These are phyloP conservation scores for Kwoniella pini DNA, from an alignment of 768 basidiomycete species.

Conservation along the genomic window DNA sequence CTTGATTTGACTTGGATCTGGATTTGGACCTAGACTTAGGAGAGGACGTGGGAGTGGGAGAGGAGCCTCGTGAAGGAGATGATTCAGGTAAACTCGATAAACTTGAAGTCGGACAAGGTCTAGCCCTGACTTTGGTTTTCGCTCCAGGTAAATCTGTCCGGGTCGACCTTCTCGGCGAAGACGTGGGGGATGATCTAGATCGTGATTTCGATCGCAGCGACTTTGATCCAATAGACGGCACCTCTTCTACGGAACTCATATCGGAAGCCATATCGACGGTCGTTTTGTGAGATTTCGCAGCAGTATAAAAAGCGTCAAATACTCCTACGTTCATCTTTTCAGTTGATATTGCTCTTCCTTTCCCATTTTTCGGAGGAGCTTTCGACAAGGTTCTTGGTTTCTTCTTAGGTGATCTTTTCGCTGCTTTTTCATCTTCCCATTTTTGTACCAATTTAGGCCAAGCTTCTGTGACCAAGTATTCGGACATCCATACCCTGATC, in stretches of 20 bases:
- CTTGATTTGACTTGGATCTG: constrained; percentile 1
- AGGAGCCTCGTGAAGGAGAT: not conserved
- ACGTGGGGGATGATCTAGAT: constrained; percentile 3
- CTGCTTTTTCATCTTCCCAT: constrained; percentile 65
- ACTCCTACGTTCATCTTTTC: constrained; percentile 9
- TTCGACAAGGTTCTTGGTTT: constrained; percentile 12
- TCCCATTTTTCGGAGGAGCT: not conserved
- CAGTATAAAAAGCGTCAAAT: constrained; percentile 23
- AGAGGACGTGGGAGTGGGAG: not conserved
- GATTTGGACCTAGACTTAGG: not conserved
- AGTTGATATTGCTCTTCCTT: not conserved
- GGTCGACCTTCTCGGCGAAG: not conserved
- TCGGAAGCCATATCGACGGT: not conserved
- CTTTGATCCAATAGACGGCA: not conserved
- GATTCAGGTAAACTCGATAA: constrained; percentile 12
- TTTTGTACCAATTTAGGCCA: constrained; percentile 67
- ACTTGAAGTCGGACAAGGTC: constrained; percentile 14
- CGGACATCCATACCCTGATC: constrained; percentile 78
- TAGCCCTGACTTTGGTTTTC: constrained; percentile 3
- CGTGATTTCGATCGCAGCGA: not conserved
- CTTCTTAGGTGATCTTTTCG: constrained; percentile 65
- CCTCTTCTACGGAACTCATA: constrained; percentile 13
- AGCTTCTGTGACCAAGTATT: constrained; percentile 69
- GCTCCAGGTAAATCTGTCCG: too few relatives aligned
- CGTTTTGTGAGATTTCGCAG: not conserved